These are phyloP conservation scores for Carex parvula DNA, from an alignment of 176 grass and related monocot species.

Conservation along the genomic window DNA sequence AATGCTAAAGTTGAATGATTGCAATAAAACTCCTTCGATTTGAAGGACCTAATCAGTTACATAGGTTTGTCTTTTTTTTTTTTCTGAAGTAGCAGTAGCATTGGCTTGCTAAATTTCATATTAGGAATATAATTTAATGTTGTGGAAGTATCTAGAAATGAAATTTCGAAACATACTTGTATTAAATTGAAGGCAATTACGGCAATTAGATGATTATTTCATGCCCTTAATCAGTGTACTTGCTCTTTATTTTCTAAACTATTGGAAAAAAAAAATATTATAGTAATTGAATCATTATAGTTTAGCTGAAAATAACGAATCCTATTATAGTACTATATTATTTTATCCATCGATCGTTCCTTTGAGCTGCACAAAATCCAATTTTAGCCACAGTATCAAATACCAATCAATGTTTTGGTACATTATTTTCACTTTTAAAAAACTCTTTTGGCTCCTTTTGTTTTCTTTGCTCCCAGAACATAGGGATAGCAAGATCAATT, in stretches of 20 bases:
- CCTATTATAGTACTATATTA: too few species aligned
- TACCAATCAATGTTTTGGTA: background rate
- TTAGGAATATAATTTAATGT: too few species aligned
- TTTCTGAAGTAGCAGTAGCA: background rate
- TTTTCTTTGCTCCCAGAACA: background rate
- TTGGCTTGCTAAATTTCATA: background rate
- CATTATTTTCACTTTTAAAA: background rate
- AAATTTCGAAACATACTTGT: background rate
- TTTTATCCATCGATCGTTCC: too few species aligned
- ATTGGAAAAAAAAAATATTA: background rate
- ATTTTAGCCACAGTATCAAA: background rate
- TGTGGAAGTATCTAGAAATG: background rate
- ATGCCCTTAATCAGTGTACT: background rate
- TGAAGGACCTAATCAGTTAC: too few species aligned
- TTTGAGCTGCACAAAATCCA: background rate
- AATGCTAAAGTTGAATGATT: too few species aligned
- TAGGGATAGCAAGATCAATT: background rate
- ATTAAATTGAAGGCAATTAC: background rate
- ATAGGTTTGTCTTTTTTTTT: background rate
- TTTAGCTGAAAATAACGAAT: background rate
- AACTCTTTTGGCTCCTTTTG: background rate
- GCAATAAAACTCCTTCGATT: too few species aligned
- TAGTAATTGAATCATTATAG: background rate
- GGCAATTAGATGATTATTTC: background rate
- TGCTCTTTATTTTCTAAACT: background rate